Conservation (phyloP, 2,329 filamentous ascomycete species). For the Colletotrichum chrysophilum region DNA sequence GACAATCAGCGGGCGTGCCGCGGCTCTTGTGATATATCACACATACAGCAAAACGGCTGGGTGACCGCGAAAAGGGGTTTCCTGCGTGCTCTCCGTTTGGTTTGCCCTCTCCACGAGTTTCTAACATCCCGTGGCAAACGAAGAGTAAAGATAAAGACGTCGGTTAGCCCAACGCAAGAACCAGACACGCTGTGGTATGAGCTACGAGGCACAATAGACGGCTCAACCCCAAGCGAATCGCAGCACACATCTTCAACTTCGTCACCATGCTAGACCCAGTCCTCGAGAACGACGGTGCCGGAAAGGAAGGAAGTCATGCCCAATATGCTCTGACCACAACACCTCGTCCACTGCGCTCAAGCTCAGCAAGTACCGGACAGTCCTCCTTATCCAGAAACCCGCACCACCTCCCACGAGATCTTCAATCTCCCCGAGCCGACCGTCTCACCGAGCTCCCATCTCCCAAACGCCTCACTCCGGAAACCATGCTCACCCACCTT, state of each 20-base stretch:
- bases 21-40: neutral
- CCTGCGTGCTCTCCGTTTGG: neutral
- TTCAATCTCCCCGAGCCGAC: neutral
- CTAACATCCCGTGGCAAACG: neutral
- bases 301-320: neutral
- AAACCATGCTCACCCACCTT: neutral
- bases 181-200: neutral
- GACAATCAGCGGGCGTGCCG: neutral
- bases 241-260: neutral
- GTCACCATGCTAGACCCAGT: neutral
- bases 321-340: neutral
- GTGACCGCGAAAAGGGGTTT: neutral
- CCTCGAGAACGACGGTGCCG: neutral
- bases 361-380: neutral
- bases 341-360: neutral
- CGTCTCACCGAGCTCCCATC: neutral
- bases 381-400: neutral
- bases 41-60: neutral
- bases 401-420: neutral
- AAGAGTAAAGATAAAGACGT: neutral
- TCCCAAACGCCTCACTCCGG: neutral
- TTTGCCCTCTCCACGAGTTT: neutral
- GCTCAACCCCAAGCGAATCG: accelerated
- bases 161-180: neutral
- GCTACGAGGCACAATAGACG: neutral